phyloP scores from a whole-genome alignment of 1,139 yeast genomes.

The Suhomyces ambrosiae region DNA sequence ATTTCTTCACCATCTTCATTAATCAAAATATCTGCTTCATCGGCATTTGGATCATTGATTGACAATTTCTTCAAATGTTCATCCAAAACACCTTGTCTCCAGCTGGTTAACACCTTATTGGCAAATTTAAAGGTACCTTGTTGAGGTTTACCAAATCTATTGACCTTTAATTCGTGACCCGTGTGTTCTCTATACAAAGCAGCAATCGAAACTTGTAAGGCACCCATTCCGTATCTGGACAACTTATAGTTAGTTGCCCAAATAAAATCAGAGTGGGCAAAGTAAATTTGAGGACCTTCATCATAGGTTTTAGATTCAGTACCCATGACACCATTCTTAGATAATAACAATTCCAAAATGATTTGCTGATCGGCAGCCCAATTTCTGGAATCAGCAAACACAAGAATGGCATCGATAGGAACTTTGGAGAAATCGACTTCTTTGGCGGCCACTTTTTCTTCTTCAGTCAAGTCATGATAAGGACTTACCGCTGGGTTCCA shows the following conservation, averaged over 20 bases:
- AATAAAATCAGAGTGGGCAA: constrained; percentile 85
- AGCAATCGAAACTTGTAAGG: constrained; percentile 80
- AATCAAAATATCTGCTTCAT: constrained; percentile 49
- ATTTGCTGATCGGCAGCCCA: constrained; percentile 93
- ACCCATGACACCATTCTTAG: constrained; percentile 81
- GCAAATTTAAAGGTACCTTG: constrained; percentile 81
- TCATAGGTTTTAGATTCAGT: constrained; percentile 67
- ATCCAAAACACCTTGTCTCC: constrained; percentile 79
- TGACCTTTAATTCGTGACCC: constrained; percentile 73
- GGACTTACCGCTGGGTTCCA: constrained; percentile 89
- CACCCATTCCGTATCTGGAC: constrained; percentile 88
- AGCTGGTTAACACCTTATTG: constrained; percentile 67
- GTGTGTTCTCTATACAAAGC: constrained; percentile 81
- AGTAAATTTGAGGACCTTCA: constrained; percentile 80
- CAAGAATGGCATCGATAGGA: constrained; percentile 69
- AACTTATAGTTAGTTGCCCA: constrained; percentile 86
- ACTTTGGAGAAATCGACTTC: constrained; percentile 67
- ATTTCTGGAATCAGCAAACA: constrained; percentile 81
- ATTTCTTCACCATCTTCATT: constrained; percentile 53
- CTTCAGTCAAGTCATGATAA: constrained; percentile 72
- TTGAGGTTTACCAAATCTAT: constrained; percentile 84
- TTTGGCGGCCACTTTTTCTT: constrained; percentile 57
- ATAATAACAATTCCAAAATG: constrained; percentile 71
- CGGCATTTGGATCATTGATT: constrained; percentile 47
- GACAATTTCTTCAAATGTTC: constrained; percentile 64